phyloP scores from a whole-genome alignment of 1,284 basidiomycete genomes.

The Cutaneotrichosporon sp. region DNA sequence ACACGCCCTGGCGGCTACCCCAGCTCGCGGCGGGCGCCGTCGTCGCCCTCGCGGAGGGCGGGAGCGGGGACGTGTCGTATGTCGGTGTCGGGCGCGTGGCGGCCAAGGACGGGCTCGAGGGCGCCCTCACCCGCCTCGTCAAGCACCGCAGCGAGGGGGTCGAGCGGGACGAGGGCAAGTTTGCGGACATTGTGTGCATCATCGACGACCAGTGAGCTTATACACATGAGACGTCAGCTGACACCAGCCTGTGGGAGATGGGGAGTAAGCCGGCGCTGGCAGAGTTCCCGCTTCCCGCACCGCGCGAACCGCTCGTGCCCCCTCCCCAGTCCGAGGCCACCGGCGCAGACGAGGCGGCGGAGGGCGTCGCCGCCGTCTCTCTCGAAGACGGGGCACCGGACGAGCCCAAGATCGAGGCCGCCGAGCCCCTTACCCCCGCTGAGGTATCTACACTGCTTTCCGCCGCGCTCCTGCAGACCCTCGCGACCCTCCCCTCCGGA shows the following conservation, averaged over 20 bases:
- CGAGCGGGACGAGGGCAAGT: constrained; percentile 49
- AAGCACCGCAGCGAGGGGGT: constrained; percentile 30
- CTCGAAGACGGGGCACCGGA: not conserved
- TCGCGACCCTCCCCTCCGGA: constrained; percentile 58
- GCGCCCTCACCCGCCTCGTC: constrained; percentile 36
- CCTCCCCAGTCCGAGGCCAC: constrained; percentile 22
- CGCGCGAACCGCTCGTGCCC: constrained; percentile 28
- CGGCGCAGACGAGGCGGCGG: constrained; percentile 60
- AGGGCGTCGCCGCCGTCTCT: constrained; percentile 50
- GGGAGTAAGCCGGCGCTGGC: constrained; percentile 37
- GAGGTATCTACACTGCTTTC: constrained; percentile 61
- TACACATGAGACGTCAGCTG: constrained; percentile 12
- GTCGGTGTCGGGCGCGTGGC: constrained; percentile 47
- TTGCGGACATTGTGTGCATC: constrained; percentile 50
- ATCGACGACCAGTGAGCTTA: constrained; percentile 48
- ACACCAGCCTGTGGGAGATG: constrained; percentile 47
- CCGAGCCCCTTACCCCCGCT: constrained; percentile 55
- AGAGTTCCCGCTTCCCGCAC: constrained; percentile 35
- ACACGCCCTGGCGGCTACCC: constrained; percentile 40
- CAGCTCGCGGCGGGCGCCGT: constrained; percentile 41
- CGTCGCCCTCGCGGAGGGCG: constrained; percentile 38
- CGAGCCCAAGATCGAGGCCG: not conserved
- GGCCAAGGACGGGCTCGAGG: constrained; percentile 42
- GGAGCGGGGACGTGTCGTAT: constrained; percentile 33
- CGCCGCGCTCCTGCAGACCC: constrained; percentile 64